These are phyloP conservation scores for Cymbidium sinense DNA, from an alignment of 106 monocot genomes.

Conservation along the genomic window DNA sequence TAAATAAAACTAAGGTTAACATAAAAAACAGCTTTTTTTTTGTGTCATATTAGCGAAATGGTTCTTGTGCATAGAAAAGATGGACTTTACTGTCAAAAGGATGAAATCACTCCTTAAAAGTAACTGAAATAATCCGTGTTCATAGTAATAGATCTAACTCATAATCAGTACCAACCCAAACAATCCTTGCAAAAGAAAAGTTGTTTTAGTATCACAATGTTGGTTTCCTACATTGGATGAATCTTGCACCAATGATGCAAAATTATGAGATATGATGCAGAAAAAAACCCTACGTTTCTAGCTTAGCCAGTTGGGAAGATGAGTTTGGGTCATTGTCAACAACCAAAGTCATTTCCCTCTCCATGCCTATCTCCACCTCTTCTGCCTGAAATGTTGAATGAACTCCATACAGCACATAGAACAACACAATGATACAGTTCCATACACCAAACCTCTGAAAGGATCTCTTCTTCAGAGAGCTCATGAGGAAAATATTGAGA, in stretches of 20 bases:
- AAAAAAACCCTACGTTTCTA: constrained; percentile 4
- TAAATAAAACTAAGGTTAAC: not conserved
- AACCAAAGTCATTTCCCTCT: constrained; percentile 4
- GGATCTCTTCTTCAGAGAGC: constrained; percentile 27
- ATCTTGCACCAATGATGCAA: not conserved
- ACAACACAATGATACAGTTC: constrained; percentile 33
- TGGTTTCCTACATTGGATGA: not conserved
- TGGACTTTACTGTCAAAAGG: not conserved
- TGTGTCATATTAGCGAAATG: not conserved
- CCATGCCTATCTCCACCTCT: constrained; percentile 17
- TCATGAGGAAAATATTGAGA: constrained; percentile 62
- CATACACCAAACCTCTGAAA: constrained; percentile 58
- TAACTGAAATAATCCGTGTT: not conserved
- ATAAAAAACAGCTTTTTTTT: not conserved
- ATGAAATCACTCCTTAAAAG: not conserved
- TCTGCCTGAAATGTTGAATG: constrained; percentile 66
- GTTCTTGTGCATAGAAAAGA: not conserved
- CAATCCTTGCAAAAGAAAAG: not conserved
- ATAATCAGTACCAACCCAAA: not conserved
- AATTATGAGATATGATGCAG: not conserved
- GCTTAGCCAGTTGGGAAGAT: not conserved
- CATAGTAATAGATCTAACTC: not conserved
- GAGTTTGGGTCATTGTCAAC: not conserved
- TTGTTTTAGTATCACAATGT: not conserved
- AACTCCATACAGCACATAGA: constrained; percentile 63